Base-by-base conservation (phyloP, 2,329 filamentous ascomycete species). In the Ophiostoma montium region DNA sequence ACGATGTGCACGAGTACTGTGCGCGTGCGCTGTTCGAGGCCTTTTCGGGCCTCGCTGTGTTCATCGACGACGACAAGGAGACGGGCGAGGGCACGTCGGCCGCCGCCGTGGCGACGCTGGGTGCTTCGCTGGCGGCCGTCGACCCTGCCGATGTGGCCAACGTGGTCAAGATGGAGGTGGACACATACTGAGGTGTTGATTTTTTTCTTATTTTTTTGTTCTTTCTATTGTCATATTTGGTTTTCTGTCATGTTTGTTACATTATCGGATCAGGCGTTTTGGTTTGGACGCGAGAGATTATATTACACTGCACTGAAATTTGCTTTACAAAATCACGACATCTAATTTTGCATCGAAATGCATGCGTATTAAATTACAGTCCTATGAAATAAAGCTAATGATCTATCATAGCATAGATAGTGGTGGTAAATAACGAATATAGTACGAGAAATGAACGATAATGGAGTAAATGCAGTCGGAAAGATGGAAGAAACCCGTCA, bases 11-110 rank as follows among this genome's bases (percentile, higher is more conserved):
- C 32, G 88, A 95, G 61, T 96, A 92, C 61, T 86, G 87, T 58
- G 72, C 80, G 8, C 74, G 89, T 21, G 82, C 86, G 21, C 68
- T 98, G 61, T 84, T 86, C 53, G 89, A 95, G 61, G 88, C 90
- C 0, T 96, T 95, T 65, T 80, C 86, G 0, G 92, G 94, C 0
- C 64, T 98, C 52, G 87, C 85, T 1, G 85, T 94, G 38, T 94
- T 94, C 57, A 71, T 98, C 38, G 82, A 77, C 33, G 87, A 95
- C 42, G 89, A 94, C 60, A 76, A 76, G 64, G 66, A 69, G 41
- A 62, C 58, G 42, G 62, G 60, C 8, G 59, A 60, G 57, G 50
- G 50, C 3, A 35, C 39, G 46, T 58, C 57, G 4, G 60, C 57
- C 4, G 59, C 61, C 1, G 60, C 68, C 44, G 63, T 67, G 18